These are phyloP conservation scores for Penicillium sp. DNA, from an alignment of 2,329 filamentous ascomycete genomes.

Conservation along the genomic window DNA sequence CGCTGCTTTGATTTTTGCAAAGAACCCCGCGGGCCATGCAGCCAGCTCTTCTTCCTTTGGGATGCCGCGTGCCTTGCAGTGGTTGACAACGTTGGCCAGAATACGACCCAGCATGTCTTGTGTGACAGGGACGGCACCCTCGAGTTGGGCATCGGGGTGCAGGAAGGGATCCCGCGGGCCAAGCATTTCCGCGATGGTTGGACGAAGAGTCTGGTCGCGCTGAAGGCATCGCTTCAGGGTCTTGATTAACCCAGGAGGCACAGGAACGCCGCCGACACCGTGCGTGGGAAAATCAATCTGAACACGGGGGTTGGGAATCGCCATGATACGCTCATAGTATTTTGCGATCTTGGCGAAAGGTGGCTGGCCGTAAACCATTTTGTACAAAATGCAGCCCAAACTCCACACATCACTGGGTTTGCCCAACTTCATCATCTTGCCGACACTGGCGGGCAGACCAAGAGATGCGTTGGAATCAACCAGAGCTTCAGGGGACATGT, in stretches of 20 bases:
- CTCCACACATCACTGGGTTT: conserved; percentile 97
- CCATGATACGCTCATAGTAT: conserved; percentile 75
- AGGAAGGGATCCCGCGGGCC: conserved; percentile 59
- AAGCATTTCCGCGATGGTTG: conserved; percentile 60
- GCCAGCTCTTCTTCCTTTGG: conserved; percentile 60
- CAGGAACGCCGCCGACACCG: conserved; percentile 50
- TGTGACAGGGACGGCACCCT: conserved; percentile 53
- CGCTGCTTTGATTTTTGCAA: conserved; percentile 50
- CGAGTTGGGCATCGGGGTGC: conserved; percentile 55
- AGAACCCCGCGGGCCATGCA: conserved; percentile 52
- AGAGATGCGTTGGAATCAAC: conserved; percentile 76
- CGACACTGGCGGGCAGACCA: conserved; percentile 49
- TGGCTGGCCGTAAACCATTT: conserved; percentile 96
- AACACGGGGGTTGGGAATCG: conserved; percentile 53
- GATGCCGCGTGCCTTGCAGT: conserved; percentile 58
- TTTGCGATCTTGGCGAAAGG: conserved; percentile 92
- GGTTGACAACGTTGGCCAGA: conserved; percentile 60
- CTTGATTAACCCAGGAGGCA: conserved; percentile 58
- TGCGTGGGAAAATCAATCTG: conserved; percentile 50
- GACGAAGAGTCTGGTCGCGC: conserved; percentile 58
- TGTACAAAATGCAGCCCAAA: conserved; percentile 92
- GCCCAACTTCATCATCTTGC: conserved; percentile 89
- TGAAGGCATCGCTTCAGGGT: conserved; percentile 62
- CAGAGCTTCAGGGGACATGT: conserved; percentile 95
- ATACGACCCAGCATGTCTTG: conserved; percentile 63